Evolutionary conservation across 208 protist genomes (phyloP).

Genomic region (Trichomonas tenax): DNA sequence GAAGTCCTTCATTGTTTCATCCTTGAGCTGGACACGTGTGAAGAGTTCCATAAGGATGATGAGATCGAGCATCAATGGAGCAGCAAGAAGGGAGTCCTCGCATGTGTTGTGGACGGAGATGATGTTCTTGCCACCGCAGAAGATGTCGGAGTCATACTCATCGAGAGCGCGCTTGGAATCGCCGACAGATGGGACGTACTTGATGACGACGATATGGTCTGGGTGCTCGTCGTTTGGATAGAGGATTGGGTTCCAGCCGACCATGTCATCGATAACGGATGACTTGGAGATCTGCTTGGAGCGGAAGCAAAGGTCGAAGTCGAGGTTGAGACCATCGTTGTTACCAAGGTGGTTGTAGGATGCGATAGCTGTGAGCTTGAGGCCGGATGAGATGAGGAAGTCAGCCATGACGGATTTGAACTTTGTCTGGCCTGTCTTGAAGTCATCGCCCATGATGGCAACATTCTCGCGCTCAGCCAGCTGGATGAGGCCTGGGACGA

Average conservation of each 20-base stretch:
- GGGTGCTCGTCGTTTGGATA: constrained; percentile 63
- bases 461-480: constrained; percentile 43
- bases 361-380: constrained; percentile 66
- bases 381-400: constrained; percentile 82
- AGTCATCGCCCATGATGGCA: constrained; percentile 89
- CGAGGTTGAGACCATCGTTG: constrained; percentile 95
- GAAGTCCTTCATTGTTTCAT: constrained; percentile 18
- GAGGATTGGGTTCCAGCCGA: constrained; percentile 77
- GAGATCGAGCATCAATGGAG: constrained; percentile 92
- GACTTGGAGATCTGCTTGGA: constrained; percentile 97
- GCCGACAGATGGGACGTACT: constrained; percentile 90
- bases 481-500: constrained; percentile 63
- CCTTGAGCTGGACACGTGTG: constrained; percentile 57
- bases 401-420: constrained; percentile 93
- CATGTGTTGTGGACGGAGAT: constrained; percentile 84
- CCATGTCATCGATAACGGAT: constrained; percentile 97
- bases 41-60: constrained; percentile 82
- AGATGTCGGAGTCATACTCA: constrained; percentile 93
- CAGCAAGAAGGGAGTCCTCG: constrained; percentile 91
- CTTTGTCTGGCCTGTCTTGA: constrained; percentile 99
- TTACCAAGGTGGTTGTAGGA: constrained; percentile 95
- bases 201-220: constrained; percentile 91
- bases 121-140: constrained; percentile 80
- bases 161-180: constrained; percentile 93
- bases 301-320: constrained; percentile 28